Evolutionary conservation across 345 rosid species (phyloP).

Genomic region (Pistacia vera): DNA sequence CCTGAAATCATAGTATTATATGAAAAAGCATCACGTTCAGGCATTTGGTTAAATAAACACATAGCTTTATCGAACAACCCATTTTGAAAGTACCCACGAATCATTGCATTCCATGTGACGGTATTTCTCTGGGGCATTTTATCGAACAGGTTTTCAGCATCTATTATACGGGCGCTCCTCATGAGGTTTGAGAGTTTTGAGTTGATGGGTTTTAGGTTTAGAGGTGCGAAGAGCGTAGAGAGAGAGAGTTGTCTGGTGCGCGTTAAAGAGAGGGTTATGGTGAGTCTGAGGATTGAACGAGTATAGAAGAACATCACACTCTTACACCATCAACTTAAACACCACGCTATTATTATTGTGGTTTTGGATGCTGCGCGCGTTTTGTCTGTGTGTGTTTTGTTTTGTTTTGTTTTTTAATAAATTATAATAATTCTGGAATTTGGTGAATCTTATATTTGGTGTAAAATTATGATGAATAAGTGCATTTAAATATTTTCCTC

Average conservation of each 20-base stretch:
- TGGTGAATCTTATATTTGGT: too few relatives aligned
- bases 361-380: too few relatives aligned
- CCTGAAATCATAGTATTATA: conserved; percentile 40
- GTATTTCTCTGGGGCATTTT: conserved; percentile 37
- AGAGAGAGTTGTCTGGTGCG: conserved; percentile 20
- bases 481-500: too few relatives aligned
- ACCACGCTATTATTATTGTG: not conserved
- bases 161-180: conserved; percentile 31
- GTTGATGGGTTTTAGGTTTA: conserved; percentile 34
- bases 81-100: conserved; percentile 46
- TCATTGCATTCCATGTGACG: conserved; percentile 43
- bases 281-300: conserved; percentile 11
- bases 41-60: conserved; percentile 29
- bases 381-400: too few relatives aligned
- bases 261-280: not conserved
- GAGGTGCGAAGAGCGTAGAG: not conserved
- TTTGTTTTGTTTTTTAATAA: too few relatives aligned
- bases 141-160: conserved; percentile 43
- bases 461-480: too few relatives aligned
- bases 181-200: conserved; percentile 21
- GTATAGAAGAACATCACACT: not conserved
- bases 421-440: too few relatives aligned
- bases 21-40: conserved; percentile 38
- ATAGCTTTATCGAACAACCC: conserved; percentile 28
- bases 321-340: not conserved